Evolutionary conservation across 2,329 filamentous ascomycete genomes (phyloP).

Genomic region (Sphaerulina populicola): DNA sequence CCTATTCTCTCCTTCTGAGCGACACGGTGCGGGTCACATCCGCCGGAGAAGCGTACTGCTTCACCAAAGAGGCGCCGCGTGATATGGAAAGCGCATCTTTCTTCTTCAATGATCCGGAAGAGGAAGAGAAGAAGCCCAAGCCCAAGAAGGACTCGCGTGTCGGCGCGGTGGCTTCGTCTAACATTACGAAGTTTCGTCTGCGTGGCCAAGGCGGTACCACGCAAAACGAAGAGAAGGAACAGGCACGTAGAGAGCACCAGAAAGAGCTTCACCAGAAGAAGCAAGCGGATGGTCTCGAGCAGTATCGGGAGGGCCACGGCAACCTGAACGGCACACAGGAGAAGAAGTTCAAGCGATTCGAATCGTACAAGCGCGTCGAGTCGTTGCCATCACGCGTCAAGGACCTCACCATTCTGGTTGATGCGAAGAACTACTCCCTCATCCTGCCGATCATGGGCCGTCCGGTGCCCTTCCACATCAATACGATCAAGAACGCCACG

Average conservation of each 20-base stretch:
- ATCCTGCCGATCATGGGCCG: slow-evolving; percentile 95
- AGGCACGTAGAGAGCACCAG: slow-evolving; percentile 80
- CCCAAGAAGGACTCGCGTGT: slow-evolving; percentile 76
- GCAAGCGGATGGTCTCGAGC: slow-evolving; percentile 74
- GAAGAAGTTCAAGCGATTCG: slow-evolving; percentile 98
- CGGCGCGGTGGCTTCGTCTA: slow-evolving; percentile 83
- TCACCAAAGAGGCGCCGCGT: slow-evolving; percentile 85
- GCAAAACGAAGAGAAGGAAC: slow-evolving; percentile 81
- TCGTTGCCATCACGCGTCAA: slow-evolving; percentile 76
- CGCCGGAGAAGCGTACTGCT: slow-evolving; percentile 70
- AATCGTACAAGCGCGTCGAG: slow-evolving; percentile 97
- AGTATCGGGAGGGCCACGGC: slow-evolving; percentile 77
- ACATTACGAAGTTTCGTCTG: slow-evolving; percentile 87
- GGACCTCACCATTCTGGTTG: slow-evolving; percentile 82
- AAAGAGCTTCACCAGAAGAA: slow-evolving; percentile 82
- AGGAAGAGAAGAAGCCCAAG: slow-evolving; percentile 75
- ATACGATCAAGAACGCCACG: slow-evolving; percentile 97
- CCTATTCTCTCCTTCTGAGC: slow-evolving; percentile 80
- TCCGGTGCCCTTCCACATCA: slow-evolving; percentile 94
- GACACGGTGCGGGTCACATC: slow-evolving; percentile 78
- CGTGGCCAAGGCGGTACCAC: slow-evolving; percentile 85
- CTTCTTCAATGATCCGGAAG: slow-evolving; percentile 96
- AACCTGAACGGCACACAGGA: slow-evolving; percentile 83
- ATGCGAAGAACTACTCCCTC: slow-evolving; percentile 80
- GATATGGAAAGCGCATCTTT: slow-evolving; percentile 93